phyloP scores from a whole-genome alignment of 169 alveolate species.

The Theileria equi region DNA sequence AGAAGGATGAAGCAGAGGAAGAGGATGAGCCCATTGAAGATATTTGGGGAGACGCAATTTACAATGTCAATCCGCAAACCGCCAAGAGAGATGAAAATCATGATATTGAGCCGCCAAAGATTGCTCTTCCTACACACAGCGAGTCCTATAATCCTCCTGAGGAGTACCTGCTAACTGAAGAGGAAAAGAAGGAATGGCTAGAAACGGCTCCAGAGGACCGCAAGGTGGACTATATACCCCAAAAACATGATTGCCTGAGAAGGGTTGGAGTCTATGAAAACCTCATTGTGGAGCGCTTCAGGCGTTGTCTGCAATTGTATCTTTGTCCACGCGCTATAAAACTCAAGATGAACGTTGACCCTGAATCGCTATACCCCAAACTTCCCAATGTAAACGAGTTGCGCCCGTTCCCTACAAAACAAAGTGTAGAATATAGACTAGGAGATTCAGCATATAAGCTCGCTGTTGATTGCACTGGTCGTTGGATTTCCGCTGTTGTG shows the following conservation, averaged over 20 bases:
- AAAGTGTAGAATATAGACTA: conserved; percentile 47
- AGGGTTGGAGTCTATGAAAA: conserved; percentile 85
- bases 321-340: conserved; percentile 89
- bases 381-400: conserved; percentile 47
- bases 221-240: conserved; percentile 73
- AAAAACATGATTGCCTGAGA: conserved; percentile 82
- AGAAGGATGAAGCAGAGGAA: conserved; percentile 11
- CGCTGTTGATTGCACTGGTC: conserved; percentile 34
- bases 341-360: conserved; percentile 85
- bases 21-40: conserved; percentile 71
- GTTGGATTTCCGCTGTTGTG: conserved; percentile 31
- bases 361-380: conserved; percentile 50
- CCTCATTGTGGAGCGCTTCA: conserved; percentile 78
- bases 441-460: conserved; percentile 1
- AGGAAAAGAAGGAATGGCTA: conserved; percentile 56
- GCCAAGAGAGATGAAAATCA: conserved; percentile 43
- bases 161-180: conserved; percentile 48
- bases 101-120: conserved; percentile 58
- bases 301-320: conserved; percentile 89
- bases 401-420: conserved; percentile 49
- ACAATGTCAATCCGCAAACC: conserved; percentile 57
- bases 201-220: conserved; percentile 49
- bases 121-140: conserved; percentile 48
- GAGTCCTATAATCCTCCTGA: conserved; percentile 69
- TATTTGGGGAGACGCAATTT: conserved; percentile 80